Percentiles rank a stretch among this genome's conserved stretches.
Evolutionary conservation across 768 basidiomycete genomes (phyloP).

Genomic region (Pisolithus orientalis): DNA sequence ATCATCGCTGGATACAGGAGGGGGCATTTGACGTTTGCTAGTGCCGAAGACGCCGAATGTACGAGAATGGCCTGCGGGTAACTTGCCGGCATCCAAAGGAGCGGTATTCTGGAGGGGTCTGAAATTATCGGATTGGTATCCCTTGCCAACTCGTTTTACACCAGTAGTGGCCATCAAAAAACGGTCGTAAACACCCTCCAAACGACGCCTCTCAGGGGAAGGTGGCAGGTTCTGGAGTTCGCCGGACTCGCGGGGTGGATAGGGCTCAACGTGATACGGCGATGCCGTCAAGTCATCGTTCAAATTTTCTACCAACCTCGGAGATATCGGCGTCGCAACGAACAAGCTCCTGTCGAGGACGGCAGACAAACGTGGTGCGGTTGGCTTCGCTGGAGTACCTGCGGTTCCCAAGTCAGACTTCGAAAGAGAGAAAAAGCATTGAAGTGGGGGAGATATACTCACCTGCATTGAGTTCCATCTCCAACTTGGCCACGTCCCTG

Average conservation of each 20-base stretch:
- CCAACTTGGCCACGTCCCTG: constrained; percentile 55
- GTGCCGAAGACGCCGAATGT: constrained; percentile 24
- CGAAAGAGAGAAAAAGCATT: neutral
- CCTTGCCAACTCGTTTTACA: constrained; percentile 73
- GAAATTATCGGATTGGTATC: constrained; percentile 68
- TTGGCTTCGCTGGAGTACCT: constrained; percentile 34
- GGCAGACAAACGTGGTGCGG: constrained; percentile 51
- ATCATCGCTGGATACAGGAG: constrained; percentile 67
- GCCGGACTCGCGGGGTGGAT: constrained; percentile 42
- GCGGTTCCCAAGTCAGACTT: neutral
- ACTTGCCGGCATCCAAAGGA: constrained; percentile 15
- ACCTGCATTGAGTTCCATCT: constrained; percentile 63
- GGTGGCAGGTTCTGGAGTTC: constrained; percentile 33
- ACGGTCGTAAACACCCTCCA: constrained; percentile 76
- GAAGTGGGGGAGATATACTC: constrained; percentile 16
- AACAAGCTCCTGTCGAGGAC: constrained; percentile 67
- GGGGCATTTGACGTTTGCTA: constrained; percentile 56
- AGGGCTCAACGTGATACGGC: constrained; percentile 59
- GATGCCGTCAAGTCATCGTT: constrained; percentile 50
- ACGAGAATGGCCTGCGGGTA: constrained; percentile 11
- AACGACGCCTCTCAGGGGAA: constrained; percentile 50
- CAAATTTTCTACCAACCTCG: constrained; percentile 34
- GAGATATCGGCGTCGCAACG: constrained; percentile 43
- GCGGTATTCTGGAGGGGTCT: constrained; percentile 34
- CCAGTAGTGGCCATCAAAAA: constrained; percentile 79